These are phyloP conservation scores for Hanseniaspora lindneri DNA, from an alignment of 805 yeast species.

Conservation along the genomic window DNA sequence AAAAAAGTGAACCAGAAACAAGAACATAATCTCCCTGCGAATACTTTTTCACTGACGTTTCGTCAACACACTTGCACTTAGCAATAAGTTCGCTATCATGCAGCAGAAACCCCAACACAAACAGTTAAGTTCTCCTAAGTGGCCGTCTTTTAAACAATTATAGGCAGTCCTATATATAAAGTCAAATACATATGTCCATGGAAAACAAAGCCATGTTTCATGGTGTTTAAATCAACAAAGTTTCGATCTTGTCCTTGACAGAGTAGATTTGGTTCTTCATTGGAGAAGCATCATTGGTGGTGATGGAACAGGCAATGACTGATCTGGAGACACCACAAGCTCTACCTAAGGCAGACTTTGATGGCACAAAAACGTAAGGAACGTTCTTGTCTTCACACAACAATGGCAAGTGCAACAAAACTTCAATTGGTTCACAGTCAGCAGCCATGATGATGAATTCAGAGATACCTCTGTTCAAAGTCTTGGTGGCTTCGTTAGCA, in stretches of 20 bases:
- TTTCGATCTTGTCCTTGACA: conserved; percentile 98
- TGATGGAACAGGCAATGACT: conserved; percentile 95
- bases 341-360: conserved; percentile 97
- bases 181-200: background rate
- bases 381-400: conserved; percentile 99
- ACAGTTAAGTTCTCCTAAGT: no score
- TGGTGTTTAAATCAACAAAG: conserved; percentile 62
- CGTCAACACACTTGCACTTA: no score
- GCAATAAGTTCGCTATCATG: no score
- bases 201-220: background rate
- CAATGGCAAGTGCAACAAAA: conserved; percentile 90
- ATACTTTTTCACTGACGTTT: no score
- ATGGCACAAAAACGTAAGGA: conserved; percentile 97
- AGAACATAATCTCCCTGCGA: no score
- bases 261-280: conserved; percentile 93
- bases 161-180: no score
- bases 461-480: conserved; percentile 97
- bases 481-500: conserved; percentile 98
- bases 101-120: no score
- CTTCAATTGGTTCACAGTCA: conserved; percentile 98
- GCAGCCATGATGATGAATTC: conserved; percentile 99
- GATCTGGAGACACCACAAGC: conserved; percentile 99
- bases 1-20: no score
- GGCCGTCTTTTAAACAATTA: no score
- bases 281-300: conserved; percentile 96